Base-by-base conservation (phyloP, 2,329 filamentous ascomycete genomes). In the Chaetoscypha palmicola region DNA sequence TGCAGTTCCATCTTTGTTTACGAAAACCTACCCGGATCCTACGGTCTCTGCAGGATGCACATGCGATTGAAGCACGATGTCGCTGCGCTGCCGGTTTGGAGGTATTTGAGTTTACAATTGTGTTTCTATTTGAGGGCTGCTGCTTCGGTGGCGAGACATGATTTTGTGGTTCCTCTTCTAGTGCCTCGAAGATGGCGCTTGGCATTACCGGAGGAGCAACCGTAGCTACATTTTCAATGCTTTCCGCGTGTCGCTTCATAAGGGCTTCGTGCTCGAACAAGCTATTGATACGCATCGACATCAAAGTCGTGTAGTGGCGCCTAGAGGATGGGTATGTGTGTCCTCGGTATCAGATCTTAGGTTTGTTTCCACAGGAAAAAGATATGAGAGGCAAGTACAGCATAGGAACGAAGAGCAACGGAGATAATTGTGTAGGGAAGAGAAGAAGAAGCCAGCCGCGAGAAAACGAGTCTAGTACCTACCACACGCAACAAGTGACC, bases 21-120 rank as follows among this genome's bases (percentile, higher is more conserved):
- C 11, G 11, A 30, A 8, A 23, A 46, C 61, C 43, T 62, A 67
- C 65, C 28, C 66, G 59, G 40, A 68, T 68, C 19, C 66, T 55
- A 21, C 66, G 61, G 48, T 67, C 66, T 44, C 74, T 67, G 53
- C 74, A 77, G 3, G 72, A 70, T 2, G 70, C 71, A 58, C 74
- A 77, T 8, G 74, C 74, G 45, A 76, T 69, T 2, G 72, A 76
- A 21, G 74, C 74, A 45, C 74, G 62, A 48, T 70, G 67, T 11
- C 68, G 63, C 20, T 33, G 23, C 45, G 38, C 43, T 55, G 53
- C 39, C 52, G 23, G 35, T 39, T 43, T 53, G 16, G 32, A 45
- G 20, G 33, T 40, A 41, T 40, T 46, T 31, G 47, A 49, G 42
- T 16, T 39, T 24, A 46, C 11, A 24, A 31, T 40, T 20, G 16